Evolutionary conservation across 495 filamentous ascomycete genomes (phyloP).

Genomic region (Cercophora newfieldiana): DNA sequence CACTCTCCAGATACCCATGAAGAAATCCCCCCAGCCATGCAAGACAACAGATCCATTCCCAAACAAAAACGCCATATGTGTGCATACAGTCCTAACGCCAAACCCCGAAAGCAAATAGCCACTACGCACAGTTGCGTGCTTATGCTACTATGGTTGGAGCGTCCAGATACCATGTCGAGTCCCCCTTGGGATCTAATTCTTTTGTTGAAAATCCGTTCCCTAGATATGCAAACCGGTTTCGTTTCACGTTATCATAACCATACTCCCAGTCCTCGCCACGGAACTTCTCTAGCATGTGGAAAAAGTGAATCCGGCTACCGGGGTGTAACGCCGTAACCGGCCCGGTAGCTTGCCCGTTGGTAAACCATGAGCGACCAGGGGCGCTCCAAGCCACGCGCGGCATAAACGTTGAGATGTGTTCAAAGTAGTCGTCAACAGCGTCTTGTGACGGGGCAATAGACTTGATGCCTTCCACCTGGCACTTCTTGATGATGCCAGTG

Average conservation of each 20-base stretch:
- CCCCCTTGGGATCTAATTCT: slow-evolving; percentile 39
- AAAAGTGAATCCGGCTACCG: slow-evolving; percentile 53
- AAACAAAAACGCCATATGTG: neutral
- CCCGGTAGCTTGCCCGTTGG: slow-evolving; percentile 43
- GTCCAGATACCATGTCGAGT: slow-evolving; percentile 49
- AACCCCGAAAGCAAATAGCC: neutral
- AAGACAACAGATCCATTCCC: neutral
- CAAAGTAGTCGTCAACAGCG: slow-evolving; percentile 48
- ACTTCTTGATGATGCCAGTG: slow-evolving; percentile 43
- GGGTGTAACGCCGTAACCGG: slow-evolving; percentile 52
- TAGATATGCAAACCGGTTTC: slow-evolving; percentile 47
- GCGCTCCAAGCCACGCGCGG: slow-evolving; percentile 49
- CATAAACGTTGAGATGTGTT: slow-evolving; percentile 49
- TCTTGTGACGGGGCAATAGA: slow-evolving; percentile 39
- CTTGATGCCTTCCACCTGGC: slow-evolving; percentile 46
- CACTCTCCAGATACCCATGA: no score
- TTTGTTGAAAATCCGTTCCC: slow-evolving; percentile 51
- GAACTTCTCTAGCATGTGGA: slow-evolving; percentile 50
- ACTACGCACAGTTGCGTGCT: neutral
- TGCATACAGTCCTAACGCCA: neutral
- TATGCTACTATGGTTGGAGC: slow-evolving; percentile 15
- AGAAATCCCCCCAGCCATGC: neutral
- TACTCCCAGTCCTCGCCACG: slow-evolving; percentile 54
- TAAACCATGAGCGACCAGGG: slow-evolving; percentile 52
- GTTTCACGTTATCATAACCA: slow-evolving; percentile 35